These are phyloP conservation scores for Chenopodium quinoa DNA, from an alignment of 148 eudicot species.

Conservation along the genomic window DNA sequence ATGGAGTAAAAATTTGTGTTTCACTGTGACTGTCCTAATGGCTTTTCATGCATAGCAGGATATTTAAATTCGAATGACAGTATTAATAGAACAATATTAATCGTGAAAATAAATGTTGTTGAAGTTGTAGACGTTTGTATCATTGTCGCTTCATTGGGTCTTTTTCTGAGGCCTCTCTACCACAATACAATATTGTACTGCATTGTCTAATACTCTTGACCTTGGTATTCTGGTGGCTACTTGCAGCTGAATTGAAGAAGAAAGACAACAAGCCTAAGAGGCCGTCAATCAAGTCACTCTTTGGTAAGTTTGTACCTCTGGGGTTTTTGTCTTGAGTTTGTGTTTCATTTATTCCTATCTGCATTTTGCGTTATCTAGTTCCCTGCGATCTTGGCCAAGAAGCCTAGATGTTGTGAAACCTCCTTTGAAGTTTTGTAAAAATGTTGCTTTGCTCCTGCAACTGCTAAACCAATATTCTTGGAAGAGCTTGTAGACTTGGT, in stretches of 20 bases:
- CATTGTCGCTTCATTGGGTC: neutral
- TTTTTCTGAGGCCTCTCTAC: neutral
- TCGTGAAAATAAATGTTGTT: neutral
- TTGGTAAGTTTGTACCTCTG: conserved; percentile 51
- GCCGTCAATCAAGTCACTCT: conserved; percentile 89
- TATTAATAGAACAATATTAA: neutral
- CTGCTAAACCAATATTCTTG: neutral
- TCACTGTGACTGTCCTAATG: conserved; percentile 3
- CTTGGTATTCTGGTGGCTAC: conserved; percentile 2
- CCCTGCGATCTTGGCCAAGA: neutral
- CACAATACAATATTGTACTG: neutral
- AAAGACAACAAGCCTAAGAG: conserved; percentile 75
- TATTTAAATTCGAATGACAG: neutral
- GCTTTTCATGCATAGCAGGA: neutral
- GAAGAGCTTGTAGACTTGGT: neutral
- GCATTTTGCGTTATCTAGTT: neutral
- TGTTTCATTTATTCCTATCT: neutral
- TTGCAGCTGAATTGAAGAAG: conserved; percentile 96
- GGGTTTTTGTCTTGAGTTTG: neutral
- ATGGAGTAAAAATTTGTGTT: neutral
- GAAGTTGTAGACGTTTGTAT: neutral
- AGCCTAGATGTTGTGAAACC: neutral
- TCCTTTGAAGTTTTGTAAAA: neutral
- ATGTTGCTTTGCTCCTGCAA: neutral
- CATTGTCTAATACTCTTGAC: neutral